Percentiles rank a stretch among this genome's conserved stretches.
These are phyloP conservation scores for Chlamydomonas asymmetrica DNA, from an alignment of 139 green algal species.

Conservation along the genomic window DNA sequence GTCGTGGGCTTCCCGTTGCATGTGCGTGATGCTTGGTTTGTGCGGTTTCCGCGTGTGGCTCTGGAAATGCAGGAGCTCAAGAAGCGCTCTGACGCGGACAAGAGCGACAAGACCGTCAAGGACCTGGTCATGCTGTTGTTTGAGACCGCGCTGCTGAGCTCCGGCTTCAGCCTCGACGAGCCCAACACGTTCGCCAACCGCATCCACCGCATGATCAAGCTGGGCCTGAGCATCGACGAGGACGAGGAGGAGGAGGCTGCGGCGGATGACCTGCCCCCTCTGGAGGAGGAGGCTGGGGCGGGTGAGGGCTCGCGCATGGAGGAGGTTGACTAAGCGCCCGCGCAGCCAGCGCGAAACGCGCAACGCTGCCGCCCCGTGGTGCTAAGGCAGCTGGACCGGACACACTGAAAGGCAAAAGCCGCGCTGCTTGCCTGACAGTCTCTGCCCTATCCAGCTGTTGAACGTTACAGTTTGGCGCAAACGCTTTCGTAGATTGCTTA, in stretches of 20 bases:
- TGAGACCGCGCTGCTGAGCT: constrained; percentile 96
- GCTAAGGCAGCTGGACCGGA: too few relatives aligned
- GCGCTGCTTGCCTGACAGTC: too few relatives aligned
- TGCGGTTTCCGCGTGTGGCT: too few relatives aligned
- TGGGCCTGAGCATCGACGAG: constrained; percentile 97
- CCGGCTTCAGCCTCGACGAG: constrained; percentile 97
- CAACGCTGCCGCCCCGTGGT: too few relatives aligned
- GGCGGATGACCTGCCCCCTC: constrained; percentile 83
- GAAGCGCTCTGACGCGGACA: constrained; percentile 90
- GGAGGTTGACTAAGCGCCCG: constrained; percentile 35
- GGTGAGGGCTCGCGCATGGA: constrained; percentile 98
- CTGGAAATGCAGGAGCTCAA: constrained; percentile 88
- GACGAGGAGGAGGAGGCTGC: constrained; percentile 64
- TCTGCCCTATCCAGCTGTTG: too few relatives aligned
- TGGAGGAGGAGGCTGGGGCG: constrained; percentile 85
- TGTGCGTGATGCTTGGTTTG: too few relatives aligned
- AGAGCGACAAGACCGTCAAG: constrained; percentile 99
- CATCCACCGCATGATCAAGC: constrained; percentile 99
- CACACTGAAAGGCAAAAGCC: too few relatives aligned
- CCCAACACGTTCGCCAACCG: constrained; percentile 94
- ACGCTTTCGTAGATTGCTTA: too few relatives aligned
- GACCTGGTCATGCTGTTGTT: constrained; percentile 98
- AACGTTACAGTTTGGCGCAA: too few relatives aligned
- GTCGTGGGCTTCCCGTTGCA: too few relatives aligned
- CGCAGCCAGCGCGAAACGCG: neutral